Percentiles rank a stretch among this genome's conserved stretches.
Evolutionary conservation across 2,329 filamentous ascomycete genomes (phyloP).

Genomic region (Zasmidium citrigriseum): DNA sequence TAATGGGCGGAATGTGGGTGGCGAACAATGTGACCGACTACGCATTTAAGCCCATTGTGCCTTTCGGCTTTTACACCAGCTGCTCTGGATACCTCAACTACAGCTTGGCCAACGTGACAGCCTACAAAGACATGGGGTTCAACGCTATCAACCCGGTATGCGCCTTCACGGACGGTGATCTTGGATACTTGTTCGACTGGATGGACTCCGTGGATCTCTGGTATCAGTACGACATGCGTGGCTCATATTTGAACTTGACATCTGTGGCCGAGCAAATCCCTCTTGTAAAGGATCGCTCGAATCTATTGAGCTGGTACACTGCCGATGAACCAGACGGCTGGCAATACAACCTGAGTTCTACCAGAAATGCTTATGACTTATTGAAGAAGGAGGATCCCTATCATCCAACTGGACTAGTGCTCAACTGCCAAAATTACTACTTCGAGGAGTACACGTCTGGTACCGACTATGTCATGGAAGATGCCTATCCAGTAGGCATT

Average conservation of each 20-base stretch:
- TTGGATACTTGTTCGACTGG: conserved; percentile 44
- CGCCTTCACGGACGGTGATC: conserved; percentile 42
- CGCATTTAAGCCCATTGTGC: conserved; percentile 44
- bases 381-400: conserved; percentile 59
- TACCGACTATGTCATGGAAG: conserved; percentile 61
- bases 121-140: conserved; percentile 47
- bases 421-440: conserved; percentile 65
- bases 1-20: conserved; percentile 49
- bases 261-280: conserved; percentile 41
- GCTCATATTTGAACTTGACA: conserved; percentile 42
- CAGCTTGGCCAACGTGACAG: conserved; percentile 39
- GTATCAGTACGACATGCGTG: conserved; percentile 52
- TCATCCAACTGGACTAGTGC: conserved; percentile 60
- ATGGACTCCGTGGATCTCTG: conserved; percentile 46
- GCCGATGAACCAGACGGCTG: conserved; percentile 60
- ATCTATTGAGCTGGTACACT: conserved; percentile 51
- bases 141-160: conserved; percentile 50
- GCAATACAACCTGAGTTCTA: conserved; percentile 55
- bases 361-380: conserved; percentile 44
- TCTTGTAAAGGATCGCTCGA: conserved; percentile 35
- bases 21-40: conserved; percentile 37
- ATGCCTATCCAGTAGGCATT: conserved; percentile 61
- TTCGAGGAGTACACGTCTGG: conserved; percentile 57
- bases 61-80: conserved; percentile 48
- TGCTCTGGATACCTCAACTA: conserved; percentile 38